A percentile compares a stretch with the other conserved stretches of the same genome.
Conservation (phyloP, 1,139 yeast species). For the Geotrichum carabidarum region DNA sequence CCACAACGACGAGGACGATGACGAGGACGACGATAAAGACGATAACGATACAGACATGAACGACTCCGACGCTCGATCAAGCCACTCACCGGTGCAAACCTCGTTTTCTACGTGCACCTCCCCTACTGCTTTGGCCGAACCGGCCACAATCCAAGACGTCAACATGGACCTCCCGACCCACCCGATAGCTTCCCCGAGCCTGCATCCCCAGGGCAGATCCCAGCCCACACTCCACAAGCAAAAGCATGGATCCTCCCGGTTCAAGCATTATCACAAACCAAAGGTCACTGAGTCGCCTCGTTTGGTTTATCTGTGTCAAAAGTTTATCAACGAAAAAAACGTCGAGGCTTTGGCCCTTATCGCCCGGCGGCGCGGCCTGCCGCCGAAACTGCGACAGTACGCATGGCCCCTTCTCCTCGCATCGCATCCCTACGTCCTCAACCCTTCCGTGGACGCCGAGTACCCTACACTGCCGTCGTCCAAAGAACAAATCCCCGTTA, state of each 20-base stretch:
- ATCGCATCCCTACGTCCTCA: conserved; percentile 76
- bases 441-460: conserved; percentile 27
- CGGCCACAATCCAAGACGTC: neutral
- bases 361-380: conserved; percentile 80
- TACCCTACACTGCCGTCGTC: conserved; percentile 12
- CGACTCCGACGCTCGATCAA: neutral
- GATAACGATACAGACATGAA: conserved; percentile 18
- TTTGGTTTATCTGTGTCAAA: conserved; percentile 34
- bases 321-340: conserved; percentile 49
- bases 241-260: conserved; percentile 23
- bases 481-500: conserved; percentile 26
- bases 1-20: conserved; percentile 17
- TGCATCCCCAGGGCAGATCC: neutral
- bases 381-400: conserved; percentile 69
- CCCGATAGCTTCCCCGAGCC: neutral
- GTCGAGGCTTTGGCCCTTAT: conserved; percentile 68
- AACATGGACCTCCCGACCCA: neutral
- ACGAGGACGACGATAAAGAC: conserved; percentile 15
- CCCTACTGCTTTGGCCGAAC: neutral
- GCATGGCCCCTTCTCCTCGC: conserved; percentile 83
- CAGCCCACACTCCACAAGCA: neutral
- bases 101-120: neutral
- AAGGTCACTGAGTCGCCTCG: conserved; percentile 37
- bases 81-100: neutral
- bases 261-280: conserved; percentile 38